These are phyloP conservation scores for Dicorynia guianensis DNA, from an alignment of 306 rosid genomes.

Conservation along the genomic window DNA sequence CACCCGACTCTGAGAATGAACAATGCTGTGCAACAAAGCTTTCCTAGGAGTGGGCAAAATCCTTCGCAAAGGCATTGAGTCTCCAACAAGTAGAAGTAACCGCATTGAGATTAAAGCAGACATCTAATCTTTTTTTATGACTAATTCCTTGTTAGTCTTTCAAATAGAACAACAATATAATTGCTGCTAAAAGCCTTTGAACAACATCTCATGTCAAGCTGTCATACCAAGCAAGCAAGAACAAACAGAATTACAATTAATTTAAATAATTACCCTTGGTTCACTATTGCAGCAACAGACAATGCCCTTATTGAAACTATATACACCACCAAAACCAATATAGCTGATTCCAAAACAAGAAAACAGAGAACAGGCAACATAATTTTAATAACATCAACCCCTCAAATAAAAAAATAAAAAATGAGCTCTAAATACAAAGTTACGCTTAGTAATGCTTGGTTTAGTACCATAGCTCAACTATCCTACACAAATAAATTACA, in stretches of 20 bases:
- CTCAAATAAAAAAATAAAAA: neutral
- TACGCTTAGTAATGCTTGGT: no score
- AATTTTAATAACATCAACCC: neutral
- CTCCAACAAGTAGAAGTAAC: conserved; percentile 72
- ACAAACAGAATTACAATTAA: neutral
- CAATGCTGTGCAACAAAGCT: conserved; percentile 59
- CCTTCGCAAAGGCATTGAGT: conserved; percentile 60
- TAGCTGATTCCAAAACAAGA: neutral
- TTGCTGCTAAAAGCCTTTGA: conserved; percentile 26
- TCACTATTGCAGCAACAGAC: neutral
- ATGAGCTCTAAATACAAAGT: neutral
- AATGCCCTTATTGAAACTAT: neutral
- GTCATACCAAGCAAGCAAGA: neutral
- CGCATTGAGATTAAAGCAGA: conserved; percentile 59
- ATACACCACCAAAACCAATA: neutral
- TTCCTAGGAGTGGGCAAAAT: conserved; percentile 55
- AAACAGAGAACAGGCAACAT: neutral
- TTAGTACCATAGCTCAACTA: neutral
- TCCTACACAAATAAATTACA: neutral
- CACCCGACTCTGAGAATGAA: conserved; percentile 46
- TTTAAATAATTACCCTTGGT: neutral
- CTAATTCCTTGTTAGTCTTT: conserved; percentile 6
- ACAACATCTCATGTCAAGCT: conserved; percentile 6
- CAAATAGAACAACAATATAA: conserved; percentile 12
- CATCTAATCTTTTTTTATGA: conserved; percentile 51